These are phyloP conservation scores for Amphirosellinia nigrospora DNA, from an alignment of 495 filamentous ascomycete species.

Conservation along the genomic window DNA sequence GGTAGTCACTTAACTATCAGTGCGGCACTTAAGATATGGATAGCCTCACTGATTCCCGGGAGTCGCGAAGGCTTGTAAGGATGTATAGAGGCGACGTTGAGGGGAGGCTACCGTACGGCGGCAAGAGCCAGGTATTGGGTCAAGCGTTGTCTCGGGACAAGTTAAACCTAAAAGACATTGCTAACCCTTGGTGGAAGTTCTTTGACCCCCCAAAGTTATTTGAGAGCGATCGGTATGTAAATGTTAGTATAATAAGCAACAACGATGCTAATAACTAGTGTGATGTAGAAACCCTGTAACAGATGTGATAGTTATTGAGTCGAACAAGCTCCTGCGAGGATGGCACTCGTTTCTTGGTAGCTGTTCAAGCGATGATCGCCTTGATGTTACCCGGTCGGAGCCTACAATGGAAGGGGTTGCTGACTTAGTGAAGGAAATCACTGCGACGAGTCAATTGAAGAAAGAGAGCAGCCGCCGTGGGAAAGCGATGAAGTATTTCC, in stretches of 20 bases:
- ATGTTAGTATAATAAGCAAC: background rate
- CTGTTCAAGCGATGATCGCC: background rate
- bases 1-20: background rate
- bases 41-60: background rate
- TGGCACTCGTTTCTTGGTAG: conserved; percentile 1
- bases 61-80: conserved; percentile 13
- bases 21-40: background rate
- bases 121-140: background rate
- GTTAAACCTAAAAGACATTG: background rate
- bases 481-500: conserved; percentile 41
- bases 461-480: conserved; percentile 11
- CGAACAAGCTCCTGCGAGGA: background rate
- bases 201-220: conserved; percentile 6
- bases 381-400: conserved; percentile 8
- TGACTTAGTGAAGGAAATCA: background rate
- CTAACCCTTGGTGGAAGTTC: conserved; percentile 9
- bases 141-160: conserved; percentile 3
- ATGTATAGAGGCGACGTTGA: conserved; percentile 6
- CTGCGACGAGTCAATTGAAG: background rate
- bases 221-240: conserved; percentile 9
- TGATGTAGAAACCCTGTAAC: background rate
- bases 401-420: conserved; percentile 9
- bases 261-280: background rate
- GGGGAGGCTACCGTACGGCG: background rate
- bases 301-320: background rate